Percentiles rank a stretch among this genome's conserved stretches.
Evolutionary conservation across 306 rosid genomes (phyloP).

Genomic region (Lablab purpureus): DNA sequence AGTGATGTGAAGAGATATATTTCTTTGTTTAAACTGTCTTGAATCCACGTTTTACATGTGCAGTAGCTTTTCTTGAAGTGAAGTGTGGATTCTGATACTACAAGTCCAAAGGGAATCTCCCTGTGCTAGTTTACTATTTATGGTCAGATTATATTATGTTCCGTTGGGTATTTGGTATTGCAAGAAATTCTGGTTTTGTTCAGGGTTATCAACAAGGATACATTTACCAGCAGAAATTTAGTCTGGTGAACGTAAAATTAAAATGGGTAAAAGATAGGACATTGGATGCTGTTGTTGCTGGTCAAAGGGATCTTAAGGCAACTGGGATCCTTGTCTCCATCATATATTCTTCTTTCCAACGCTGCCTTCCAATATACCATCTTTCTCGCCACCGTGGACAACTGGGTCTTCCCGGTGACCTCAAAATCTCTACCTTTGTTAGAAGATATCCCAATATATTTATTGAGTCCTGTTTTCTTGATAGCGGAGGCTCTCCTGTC

Average conservation of each 20-base stretch:
- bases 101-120: conserved; percentile 2
- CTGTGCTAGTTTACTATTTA: conserved; percentile 13
- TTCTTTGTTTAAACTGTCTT: conserved; percentile 8
- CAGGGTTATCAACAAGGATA: conserved; percentile 44
- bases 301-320: conserved; percentile 76
- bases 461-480: conserved; percentile 62
- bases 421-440: conserved; percentile 72
- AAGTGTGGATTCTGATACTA: conserved; percentile 25
- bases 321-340: conserved; percentile 70
- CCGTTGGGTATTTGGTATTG: conserved; percentile 40
- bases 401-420: conserved; percentile 72
- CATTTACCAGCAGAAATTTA: conserved; percentile 61
- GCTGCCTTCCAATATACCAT: conserved; percentile 70
- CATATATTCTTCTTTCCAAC: conserved; percentile 58
- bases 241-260: conserved; percentile 79
- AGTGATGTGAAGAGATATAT: not conserved
- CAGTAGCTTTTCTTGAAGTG: conserved; percentile 24
- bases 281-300: conserved; percentile 69
- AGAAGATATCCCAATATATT: conserved; percentile 84
- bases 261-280: conserved; percentile 89
- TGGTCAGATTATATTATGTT: conserved; percentile 39
- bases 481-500: conserved; percentile 72
- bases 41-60: not conserved
- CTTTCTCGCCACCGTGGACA: conserved; percentile 69
- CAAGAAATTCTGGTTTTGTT: conserved; percentile 47